Evolutionary conservation across 1,139 yeast genomes (phyloP).

Genomic region (Protomyces inouyei): DNA sequence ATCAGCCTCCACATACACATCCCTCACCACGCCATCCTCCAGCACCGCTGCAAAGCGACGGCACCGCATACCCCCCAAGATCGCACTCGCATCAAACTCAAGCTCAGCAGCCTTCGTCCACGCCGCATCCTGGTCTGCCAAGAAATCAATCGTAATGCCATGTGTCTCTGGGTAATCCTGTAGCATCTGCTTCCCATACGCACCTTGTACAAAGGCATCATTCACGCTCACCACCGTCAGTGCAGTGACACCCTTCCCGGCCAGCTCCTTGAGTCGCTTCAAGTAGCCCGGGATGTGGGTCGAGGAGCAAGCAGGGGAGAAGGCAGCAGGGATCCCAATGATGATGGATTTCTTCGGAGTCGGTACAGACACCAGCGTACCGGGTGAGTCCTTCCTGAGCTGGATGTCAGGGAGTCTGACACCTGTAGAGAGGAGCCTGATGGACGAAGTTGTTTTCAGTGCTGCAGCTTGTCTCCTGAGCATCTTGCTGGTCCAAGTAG

Average conservation of each 20-base stretch:
- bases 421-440: conserved; percentile 1
- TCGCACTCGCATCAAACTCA: conserved; percentile 61
- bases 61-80: conserved; percentile 69
- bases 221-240: conserved; percentile 71
- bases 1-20: conserved; percentile 60
- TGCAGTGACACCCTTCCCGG: conserved; percentile 56
- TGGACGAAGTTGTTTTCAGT: too few species aligned
- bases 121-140: conserved; percentile 73
- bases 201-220: conserved; percentile 77
- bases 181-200: conserved; percentile 52
- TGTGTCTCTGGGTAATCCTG: conserved; percentile 30
- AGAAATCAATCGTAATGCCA: conserved; percentile 43
- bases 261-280: conserved; percentile 48
- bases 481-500: too few species aligned
- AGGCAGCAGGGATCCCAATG: conserved; percentile 72
- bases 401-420: conserved; percentile 3
- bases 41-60: conserved; percentile 71
- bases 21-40: conserved; percentile 63
- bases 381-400: conserved; percentile 7
- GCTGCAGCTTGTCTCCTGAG: too few species aligned
- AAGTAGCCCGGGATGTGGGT: conserved; percentile 72
- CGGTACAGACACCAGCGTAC: conserved; percentile 1
- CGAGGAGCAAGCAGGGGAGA: conserved; percentile 78
- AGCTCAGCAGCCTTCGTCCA: conserved; percentile 64
- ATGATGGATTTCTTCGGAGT: conserved; percentile 27